Percentiles rank a stretch among this genome's conserved stretches.
phyloP scores from a whole-genome alignment of 2,329 filamentous ascomycete genomes.

The Annulohypoxylon truncatum region DNA sequence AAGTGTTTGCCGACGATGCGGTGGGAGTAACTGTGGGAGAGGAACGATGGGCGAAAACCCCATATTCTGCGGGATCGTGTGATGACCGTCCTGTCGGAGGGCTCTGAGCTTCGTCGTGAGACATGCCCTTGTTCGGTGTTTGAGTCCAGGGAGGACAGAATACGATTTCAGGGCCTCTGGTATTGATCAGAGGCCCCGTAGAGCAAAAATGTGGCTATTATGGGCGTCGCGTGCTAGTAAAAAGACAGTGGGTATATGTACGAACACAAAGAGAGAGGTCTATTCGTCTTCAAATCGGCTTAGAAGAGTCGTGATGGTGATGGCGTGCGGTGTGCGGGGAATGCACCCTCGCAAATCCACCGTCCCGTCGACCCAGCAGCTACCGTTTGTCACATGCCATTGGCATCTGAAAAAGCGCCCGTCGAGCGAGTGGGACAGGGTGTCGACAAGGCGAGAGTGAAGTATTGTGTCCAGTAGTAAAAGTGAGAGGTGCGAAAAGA shows the following conservation, averaged over 20 bases:
- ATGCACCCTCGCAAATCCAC: conserved; percentile 69
- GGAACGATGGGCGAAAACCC: conserved; percentile 45
- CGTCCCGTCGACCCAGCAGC: conserved; percentile 62
- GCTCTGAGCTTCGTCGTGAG: conserved; percentile 61
- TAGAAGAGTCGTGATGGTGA: conserved; percentile 49
- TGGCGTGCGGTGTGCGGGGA: conserved; percentile 66
- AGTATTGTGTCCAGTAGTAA: conserved; percentile 7
- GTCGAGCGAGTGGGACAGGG: conserved; percentile 24
- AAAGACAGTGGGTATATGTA: conserved; percentile 28
- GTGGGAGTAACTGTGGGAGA: conserved; percentile 47
- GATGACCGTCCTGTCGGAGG: conserved; percentile 47
- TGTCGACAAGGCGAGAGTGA: conserved; percentile 17
- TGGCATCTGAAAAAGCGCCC: conserved; percentile 53
- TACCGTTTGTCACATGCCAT: conserved; percentile 70
- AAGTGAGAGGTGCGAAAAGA: conserved; percentile 22
- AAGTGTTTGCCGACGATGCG: conserved; percentile 42
- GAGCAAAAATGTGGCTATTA: conserved; percentile 20
- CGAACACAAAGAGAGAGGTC: conserved; percentile 12
- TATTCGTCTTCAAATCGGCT: conserved; percentile 22
- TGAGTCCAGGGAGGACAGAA: conserved; percentile 31
- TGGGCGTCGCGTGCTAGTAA: conserved; percentile 23
- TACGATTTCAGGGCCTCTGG: conserved; percentile 40
- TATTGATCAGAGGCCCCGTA: conserved; percentile 42
- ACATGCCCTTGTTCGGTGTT: conserved; percentile 56
- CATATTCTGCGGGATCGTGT: conserved; percentile 52